Percentiles rank a stretch among this genome's conserved stretches.
phyloP scores from a whole-genome alignment of 495 filamentous ascomycete genomes.

The Penicillium pancosmium region DNA sequence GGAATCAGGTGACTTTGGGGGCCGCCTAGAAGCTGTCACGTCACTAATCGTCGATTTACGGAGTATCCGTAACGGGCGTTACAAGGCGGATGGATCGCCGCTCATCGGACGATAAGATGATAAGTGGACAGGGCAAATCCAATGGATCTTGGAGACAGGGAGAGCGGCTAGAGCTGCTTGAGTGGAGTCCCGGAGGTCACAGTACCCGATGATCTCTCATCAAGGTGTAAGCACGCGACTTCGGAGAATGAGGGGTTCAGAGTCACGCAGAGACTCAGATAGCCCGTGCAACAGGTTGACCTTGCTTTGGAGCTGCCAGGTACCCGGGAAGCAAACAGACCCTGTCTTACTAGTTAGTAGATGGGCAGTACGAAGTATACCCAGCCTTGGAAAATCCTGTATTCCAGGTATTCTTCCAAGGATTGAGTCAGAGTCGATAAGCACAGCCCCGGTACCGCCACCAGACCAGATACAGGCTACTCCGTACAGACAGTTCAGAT shows the following conservation, averaged over 20 bases:
- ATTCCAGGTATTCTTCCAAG: neutral
- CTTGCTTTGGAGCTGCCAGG: constrained; percentile 24
- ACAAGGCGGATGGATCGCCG: constrained; percentile 1
- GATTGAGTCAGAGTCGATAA: constrained; percentile 1
- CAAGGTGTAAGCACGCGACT: constrained; percentile 37
- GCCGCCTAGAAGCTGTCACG: constrained; percentile 9
- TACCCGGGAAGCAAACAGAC: constrained; percentile 21
- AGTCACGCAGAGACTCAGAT: constrained; percentile 8
- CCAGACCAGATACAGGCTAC: neutral
- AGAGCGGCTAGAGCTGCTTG: neutral
- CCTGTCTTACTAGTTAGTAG: neutral
- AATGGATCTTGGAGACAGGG: neutral
- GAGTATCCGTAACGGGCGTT: neutral
- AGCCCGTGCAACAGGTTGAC: constrained; percentile 16
- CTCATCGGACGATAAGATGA: constrained; percentile 4
- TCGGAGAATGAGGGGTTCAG: constrained; percentile 22
- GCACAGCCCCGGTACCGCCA: constrained; percentile 1
- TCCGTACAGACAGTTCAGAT: too few species aligned
- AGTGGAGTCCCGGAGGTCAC: constrained; percentile 3
- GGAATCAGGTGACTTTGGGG: constrained; percentile 29
- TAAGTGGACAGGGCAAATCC: neutral
- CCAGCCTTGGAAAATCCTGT: neutral
- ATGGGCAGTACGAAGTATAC: neutral
- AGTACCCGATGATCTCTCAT: constrained; percentile 10
- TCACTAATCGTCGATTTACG: neutral